Evolutionary conservation across 1,284 basidiomycete genomes (phyloP).

Genomic region (Stereum hirsutum): DNA sequence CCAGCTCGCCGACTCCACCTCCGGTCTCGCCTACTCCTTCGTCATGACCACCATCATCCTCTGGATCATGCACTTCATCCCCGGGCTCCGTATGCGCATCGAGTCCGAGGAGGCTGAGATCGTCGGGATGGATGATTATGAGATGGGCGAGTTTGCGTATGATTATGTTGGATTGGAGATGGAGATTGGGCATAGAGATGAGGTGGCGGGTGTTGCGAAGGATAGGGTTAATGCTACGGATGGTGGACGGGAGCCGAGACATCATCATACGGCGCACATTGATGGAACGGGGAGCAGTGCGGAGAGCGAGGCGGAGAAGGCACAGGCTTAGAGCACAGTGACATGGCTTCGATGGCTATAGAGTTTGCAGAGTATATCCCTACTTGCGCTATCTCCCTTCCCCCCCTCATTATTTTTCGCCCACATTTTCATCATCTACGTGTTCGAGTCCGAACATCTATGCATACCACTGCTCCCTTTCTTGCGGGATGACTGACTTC

Average conservation of each 20-base stretch:
- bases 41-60: conserved; percentile 82
- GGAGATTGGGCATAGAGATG: conserved; percentile 11
- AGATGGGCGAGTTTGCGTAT: conserved; percentile 94
- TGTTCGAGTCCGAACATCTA: no score
- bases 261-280: neutral
- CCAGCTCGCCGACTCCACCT: conserved; percentile 76
- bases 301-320: neutral
- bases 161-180: conserved; percentile 74
- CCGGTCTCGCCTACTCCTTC: conserved; percentile 76
- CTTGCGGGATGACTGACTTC: no score
- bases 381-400: no score
- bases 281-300: neutral
- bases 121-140: conserved; percentile 87
- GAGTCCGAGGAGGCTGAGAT: conserved; percentile 84
- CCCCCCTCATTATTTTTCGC: no score
- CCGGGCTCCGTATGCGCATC: conserved; percentile 72
- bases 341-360: neutral
- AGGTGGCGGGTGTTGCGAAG: conserved; percentile 11
- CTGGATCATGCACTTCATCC: conserved; percentile 91
- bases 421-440: no score
- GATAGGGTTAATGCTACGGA: conserved; percentile 9
- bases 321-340: neutral
- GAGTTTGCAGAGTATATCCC: no score
- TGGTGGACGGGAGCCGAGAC: conserved; percentile 14
- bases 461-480: no score